Evolutionary conservation across 179 eudicot genomes (phyloP), one percentile per base, ranked within the genome.

Genomic region (Corrigiola litoralis): DNA sequence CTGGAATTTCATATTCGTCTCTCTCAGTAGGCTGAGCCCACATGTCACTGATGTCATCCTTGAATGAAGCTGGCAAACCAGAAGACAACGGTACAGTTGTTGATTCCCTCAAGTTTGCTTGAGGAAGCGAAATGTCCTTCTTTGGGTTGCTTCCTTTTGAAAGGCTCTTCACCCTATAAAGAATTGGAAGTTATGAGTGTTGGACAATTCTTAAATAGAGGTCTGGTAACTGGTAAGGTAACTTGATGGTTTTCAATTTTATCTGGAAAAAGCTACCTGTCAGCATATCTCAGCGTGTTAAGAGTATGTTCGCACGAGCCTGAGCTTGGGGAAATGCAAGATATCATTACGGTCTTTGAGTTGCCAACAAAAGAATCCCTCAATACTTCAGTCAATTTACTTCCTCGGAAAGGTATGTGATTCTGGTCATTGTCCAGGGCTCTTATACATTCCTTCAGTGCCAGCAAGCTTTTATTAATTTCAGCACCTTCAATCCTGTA

Each of bases 61-160:
- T 86, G 69, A 67, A 81, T 37, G 74, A 24, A 23, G 76, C 49
- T 44, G 82, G 81, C 28, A 76, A 57, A 72, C 75, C 71, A 65
- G 89, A 74, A 45, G 94, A 81, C 29, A 81, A 52, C 1, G 87
- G 88, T 47, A 86, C 41, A 44, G 82, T 69, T 32, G 83, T 86
- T 36, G 99, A 88, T 73, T 85, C 97, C 77, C 83, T 83, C 71
- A 85, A 63, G 68, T 86, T 91, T 57, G 77, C 8, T 17, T 85
- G 70, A 18, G 90, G 73, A 52, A 83, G 77, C 16, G 71, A 36
- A 63, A 14, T 69, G 13, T 83, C 87, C 69, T 81, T 83, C 68
- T 78, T 83, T 31, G 75, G 64, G 37, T 66, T 79, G 74, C 57
- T 73, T 44, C 87, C 82, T 73, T 83, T 83, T 8, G 87, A 83